A percentile compares a stretch with the other conserved stretches of the same genome.
Conservation (phyloP, 2,329 filamentous ascomycete species). For the Aspergillus amoenus region DNA sequence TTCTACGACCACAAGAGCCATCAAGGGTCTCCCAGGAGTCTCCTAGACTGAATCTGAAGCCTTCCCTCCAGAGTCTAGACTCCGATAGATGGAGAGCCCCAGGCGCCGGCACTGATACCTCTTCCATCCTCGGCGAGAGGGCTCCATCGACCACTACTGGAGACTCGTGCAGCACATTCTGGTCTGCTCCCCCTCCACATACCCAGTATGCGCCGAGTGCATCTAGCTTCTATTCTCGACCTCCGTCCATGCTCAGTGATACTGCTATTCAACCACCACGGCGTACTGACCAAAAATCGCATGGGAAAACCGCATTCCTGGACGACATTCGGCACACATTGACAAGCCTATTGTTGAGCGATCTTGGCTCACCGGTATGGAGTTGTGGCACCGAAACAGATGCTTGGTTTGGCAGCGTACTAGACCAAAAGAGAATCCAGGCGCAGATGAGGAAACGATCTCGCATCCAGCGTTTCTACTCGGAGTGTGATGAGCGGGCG, state of each 20-base stretch:
- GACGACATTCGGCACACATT: slow-evolving; percentile 74
- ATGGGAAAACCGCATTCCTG: slow-evolving; percentile 77
- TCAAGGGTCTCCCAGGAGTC: slow-evolving; percentile 35
- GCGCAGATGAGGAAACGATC: slow-evolving; percentile 41
- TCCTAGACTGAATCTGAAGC: slow-evolving; percentile 51
- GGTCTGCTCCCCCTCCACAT: slow-evolving; percentile 78
- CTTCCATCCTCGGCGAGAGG: slow-evolving; percentile 58
- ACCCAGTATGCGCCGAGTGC: slow-evolving; percentile 63
- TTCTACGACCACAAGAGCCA: slow-evolving; percentile 31
- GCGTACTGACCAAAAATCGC: slow-evolving; percentile 42
- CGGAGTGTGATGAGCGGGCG: slow-evolving; percentile 35
- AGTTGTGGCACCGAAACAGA: slow-evolving; percentile 92
- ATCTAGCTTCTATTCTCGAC: slow-evolving; percentile 55
- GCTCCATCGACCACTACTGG: slow-evolving; percentile 70
- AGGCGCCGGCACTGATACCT: slow-evolving; percentile 62
- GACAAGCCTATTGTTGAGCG: slow-evolving; percentile 81
- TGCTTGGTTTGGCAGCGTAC: slow-evolving; percentile 67
- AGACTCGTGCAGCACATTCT: slow-evolving; percentile 78
- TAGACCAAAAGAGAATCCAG: slow-evolving; percentile 50
- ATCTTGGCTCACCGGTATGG: slow-evolving; percentile 83
- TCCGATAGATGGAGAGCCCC: slow-evolving; percentile 62
- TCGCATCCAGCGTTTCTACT: slow-evolving; percentile 39
- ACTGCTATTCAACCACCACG: slow-evolving; percentile 32
- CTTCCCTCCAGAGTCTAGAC: slow-evolving; percentile 69
- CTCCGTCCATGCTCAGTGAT: slow-evolving; percentile 44